Evolutionary conservation across 768 basidiomycete genomes (phyloP).

Genomic region (Tylopilus subfusipes): DNA sequence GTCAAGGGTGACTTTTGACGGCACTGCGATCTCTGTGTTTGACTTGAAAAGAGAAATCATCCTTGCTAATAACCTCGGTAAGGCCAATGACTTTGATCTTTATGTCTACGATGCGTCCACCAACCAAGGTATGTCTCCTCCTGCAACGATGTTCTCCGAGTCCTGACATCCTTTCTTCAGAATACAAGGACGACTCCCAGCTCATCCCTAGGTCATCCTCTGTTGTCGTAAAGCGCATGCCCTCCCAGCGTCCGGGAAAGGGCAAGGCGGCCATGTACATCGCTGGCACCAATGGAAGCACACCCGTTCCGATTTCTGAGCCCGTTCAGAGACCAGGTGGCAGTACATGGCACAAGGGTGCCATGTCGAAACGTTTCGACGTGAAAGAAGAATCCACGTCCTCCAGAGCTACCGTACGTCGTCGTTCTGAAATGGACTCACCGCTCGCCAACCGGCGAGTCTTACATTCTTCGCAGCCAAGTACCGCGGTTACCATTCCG

Average conservation of each 20-base stretch:
- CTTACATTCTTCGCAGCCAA: slow-evolving; percentile 35
- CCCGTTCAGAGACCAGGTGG: slow-evolving; percentile 39
- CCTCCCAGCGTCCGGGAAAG: slow-evolving; percentile 75
- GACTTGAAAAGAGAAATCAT: slow-evolving; percentile 99
- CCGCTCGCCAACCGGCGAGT: slow-evolving; percentile 23
- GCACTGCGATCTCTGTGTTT: slow-evolving; percentile 98
- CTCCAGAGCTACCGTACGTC: slow-evolving; percentile 32
- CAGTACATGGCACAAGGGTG: slow-evolving; percentile 59
- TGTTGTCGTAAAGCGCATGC: slow-evolving; percentile 88
- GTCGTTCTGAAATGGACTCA: slow-evolving; percentile 23
- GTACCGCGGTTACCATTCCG: slow-evolving; percentile 30
- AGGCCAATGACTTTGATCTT: slow-evolving; percentile 96
- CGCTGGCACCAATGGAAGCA: slow-evolving; percentile 41
- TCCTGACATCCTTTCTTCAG: slow-evolving; percentile 38
- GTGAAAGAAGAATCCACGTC: slow-evolving; percentile 60
- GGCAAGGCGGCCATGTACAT: slow-evolving; percentile 80
- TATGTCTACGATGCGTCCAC: slow-evolving; percentile 79
- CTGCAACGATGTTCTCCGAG: neutral
- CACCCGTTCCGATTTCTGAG: slow-evolving; percentile 48
- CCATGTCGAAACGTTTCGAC: slow-evolving; percentile 90
- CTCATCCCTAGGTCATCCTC: slow-evolving; percentile 95
- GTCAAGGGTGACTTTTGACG: slow-evolving; percentile 94
- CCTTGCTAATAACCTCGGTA: slow-evolving; percentile 90
- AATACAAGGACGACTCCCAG: slow-evolving; percentile 87
- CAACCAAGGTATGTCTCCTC: slow-evolving; percentile 69